A percentile compares a stretch with the other conserved stretches of the same genome.
phyloP scores from a whole-genome alignment of 1,139 yeast species.

The Yamadazyma sp. region DNA sequence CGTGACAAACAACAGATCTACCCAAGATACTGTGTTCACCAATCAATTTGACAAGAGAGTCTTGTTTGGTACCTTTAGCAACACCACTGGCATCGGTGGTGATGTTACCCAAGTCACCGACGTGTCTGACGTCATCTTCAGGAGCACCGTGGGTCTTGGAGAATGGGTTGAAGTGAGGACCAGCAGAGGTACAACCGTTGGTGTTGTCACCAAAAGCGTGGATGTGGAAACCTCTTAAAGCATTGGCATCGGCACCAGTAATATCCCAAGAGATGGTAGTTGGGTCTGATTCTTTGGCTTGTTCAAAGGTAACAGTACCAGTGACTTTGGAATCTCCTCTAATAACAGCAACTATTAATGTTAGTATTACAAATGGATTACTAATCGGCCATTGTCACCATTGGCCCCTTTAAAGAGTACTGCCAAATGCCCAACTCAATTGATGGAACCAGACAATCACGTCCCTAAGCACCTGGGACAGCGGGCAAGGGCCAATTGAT shows the following conservation, averaged over 20 bases:
- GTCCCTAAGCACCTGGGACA: too few relatives aligned
- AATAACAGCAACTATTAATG: constrained; percentile 80
- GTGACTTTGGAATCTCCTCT: constrained; percentile 91
- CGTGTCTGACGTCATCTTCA: constrained; percentile 85
- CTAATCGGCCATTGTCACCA: background rate
- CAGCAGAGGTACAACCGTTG: constrained; percentile 98
- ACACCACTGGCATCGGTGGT: constrained; percentile 81
- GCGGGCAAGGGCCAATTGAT: too few relatives aligned
- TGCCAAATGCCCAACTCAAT: too few relatives aligned
- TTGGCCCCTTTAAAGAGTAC: background rate
- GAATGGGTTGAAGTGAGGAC: constrained; percentile 98
- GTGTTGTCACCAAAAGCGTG: constrained; percentile 99
- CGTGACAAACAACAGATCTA: constrained; percentile 95
- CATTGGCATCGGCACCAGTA: constrained; percentile 81
- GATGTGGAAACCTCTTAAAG: constrained; percentile 94
- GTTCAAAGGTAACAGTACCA: constrained; percentile 87
- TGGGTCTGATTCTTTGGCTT: constrained; percentile 72
- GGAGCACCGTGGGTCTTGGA: constrained; percentile 93
- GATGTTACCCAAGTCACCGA: constrained; percentile 96
- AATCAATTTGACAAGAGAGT: constrained; percentile 69
- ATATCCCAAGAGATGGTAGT: constrained; percentile 87
- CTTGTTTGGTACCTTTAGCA: constrained; percentile 86
- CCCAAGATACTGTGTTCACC: constrained; percentile 89
- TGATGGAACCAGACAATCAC: too few relatives aligned
- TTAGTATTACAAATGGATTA: constrained; percentile 7